Percentiles rank a stretch among this genome's conserved stretches.
Conservation (phyloP, 192 early-diverging fungal species). For the Umbelopsis sp. region DNA sequence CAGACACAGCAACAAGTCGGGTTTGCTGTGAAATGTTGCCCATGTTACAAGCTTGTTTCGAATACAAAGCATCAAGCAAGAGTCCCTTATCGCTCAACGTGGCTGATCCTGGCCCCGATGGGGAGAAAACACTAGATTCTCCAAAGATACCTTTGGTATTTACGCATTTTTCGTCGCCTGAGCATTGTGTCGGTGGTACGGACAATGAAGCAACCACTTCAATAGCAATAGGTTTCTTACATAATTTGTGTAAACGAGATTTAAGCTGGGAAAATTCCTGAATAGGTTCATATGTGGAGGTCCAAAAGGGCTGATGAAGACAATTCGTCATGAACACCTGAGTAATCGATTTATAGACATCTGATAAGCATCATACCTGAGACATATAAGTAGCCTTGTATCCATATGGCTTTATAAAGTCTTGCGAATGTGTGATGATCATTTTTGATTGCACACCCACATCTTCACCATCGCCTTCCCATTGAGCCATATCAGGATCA, state of each 20-base stretch:
- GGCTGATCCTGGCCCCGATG: neutral
- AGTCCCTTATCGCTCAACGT: neutral
- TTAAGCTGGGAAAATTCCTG: neutral
- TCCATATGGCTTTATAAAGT: neutral
- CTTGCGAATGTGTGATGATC: slow-evolving; percentile 20
- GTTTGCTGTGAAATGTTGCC: neutral
- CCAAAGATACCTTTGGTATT: no score
- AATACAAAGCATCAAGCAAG: neutral
- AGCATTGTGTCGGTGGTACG: neutral
- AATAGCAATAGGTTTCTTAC: neutral
- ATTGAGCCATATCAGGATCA: slow-evolving; percentile 35
- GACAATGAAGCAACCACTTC: neutral
- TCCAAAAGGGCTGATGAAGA: neutral
- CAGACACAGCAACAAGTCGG: neutral
- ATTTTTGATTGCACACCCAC: slow-evolving; percentile 34
- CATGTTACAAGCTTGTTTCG: neutral
- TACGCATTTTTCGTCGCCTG: no score
- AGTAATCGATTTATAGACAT: neutral
- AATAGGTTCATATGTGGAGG: neutral
- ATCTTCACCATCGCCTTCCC: slow-evolving; percentile 38
- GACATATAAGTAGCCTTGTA: slow-evolving; percentile 20
- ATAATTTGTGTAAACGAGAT: neutral
- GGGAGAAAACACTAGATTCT: neutral
- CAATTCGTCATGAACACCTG: neutral
- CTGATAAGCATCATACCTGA: neutral